Percentiles rank a stretch among this genome's conserved stretches.
Conservation (phyloP, 805 yeast genomes). For the Yueomyces sp. region DNA sequence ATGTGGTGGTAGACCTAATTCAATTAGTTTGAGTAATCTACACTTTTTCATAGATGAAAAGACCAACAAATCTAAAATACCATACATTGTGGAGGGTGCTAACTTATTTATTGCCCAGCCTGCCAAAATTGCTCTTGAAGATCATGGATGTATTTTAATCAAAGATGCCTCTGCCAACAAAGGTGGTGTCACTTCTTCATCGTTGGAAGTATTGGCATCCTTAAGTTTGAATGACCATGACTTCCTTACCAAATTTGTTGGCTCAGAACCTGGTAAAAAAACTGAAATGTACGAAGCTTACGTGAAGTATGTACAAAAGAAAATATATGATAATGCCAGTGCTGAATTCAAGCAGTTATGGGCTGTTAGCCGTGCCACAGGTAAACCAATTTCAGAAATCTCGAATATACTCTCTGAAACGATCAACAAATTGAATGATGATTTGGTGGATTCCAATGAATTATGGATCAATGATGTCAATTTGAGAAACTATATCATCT, state of each 20-base stretch:
- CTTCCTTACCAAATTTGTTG: slow-evolving; percentile 62
- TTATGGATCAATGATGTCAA: slow-evolving; percentile 70
- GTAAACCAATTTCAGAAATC: slow-evolving; percentile 47
- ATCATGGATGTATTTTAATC: slow-evolving; percentile 75
- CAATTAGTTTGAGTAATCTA: slow-evolving; percentile 80
- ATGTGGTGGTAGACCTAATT: slow-evolving; percentile 98
- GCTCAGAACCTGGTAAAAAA: slow-evolving; percentile 29
- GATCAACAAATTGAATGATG: slow-evolving; percentile 76
- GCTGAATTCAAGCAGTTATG: slow-evolving; percentile 80
- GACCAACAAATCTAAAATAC: slow-evolving; percentile 65
- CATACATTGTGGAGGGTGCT: slow-evolving; percentile 95
- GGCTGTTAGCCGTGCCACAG: slow-evolving; percentile 54
- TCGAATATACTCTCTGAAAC: slow-evolving; percentile 77
- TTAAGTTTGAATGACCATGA: slow-evolving; percentile 77
- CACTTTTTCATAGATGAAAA: slow-evolving; percentile 53
- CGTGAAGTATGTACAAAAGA: slow-evolving; percentile 70
- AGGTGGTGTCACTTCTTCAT: slow-evolving; percentile 97
- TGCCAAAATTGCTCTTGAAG: slow-evolving; percentile 76
- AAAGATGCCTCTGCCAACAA: slow-evolving; percentile 96
- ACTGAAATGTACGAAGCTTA: slow-evolving; percentile 75
- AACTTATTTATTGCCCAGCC: slow-evolving; percentile 89
- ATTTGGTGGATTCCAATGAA: slow-evolving; percentile 65
- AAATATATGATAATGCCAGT: slow-evolving; percentile 64
- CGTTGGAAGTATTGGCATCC: slow-evolving; percentile 89
- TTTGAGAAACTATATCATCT: slow-evolving; percentile 59